Percentiles rank a stretch among this genome's conserved stretches.
Conservation (phyloP, 2,329 filamentous ascomycete genomes). For the Rachicladosporium sp. region DNA sequence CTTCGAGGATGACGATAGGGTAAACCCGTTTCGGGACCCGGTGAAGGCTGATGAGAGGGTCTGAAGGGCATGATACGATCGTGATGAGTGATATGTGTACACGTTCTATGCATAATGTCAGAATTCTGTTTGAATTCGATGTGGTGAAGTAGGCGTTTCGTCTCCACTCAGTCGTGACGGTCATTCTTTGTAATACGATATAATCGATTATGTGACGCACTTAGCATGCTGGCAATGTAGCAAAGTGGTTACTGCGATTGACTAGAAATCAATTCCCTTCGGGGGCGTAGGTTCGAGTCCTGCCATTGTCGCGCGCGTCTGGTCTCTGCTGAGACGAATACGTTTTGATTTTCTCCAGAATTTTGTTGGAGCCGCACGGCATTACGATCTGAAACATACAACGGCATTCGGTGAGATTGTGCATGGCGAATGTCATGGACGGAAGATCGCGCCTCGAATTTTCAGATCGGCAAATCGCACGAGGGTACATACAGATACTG, state of each 20-base stretch:
- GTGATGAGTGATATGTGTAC: neutral
- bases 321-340: too few relatives aligned
- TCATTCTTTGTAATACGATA: neutral
- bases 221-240: conserved; percentile 5
- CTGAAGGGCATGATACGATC: conserved; percentile 14
- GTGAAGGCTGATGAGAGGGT: conserved; percentile 38
- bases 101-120: too few relatives aligned
- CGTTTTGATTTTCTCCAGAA: neutral
- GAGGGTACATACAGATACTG: too few relatives aligned
- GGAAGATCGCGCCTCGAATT: too few relatives aligned
- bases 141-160: neutral
- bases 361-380: too few relatives aligned
- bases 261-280: conserved; percentile 11
- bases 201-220: neutral
- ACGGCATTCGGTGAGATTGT: too few relatives aligned
- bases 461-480: too few relatives aligned
- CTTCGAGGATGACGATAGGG: conserved; percentile 33
- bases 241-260: conserved; percentile 11
- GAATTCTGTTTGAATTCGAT: too few relatives aligned
- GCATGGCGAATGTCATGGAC: too few relatives aligned
- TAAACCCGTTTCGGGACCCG: conserved; percentile 29
- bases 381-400: too few relatives aligned
- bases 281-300: conserved; percentile 10
- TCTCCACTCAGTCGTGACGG: neutral
- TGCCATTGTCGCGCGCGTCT: conserved; percentile 5